Evolutionary conservation across 345 rosid genomes (phyloP).

Genomic region (Noccaea caerulescens): DNA sequence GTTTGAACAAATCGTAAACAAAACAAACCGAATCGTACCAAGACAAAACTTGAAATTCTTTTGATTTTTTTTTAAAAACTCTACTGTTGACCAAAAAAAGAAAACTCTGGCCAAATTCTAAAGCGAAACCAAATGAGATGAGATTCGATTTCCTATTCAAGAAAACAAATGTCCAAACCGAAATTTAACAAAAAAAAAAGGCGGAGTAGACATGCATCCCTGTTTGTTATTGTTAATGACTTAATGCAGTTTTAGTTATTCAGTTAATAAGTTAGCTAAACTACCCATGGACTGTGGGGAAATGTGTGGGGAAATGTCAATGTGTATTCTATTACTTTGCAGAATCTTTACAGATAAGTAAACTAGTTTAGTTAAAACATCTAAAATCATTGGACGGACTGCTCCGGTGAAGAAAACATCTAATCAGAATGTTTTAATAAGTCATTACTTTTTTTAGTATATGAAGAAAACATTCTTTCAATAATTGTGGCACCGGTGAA

Average conservation of each 20-base stretch:
- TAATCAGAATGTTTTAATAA: not conserved
- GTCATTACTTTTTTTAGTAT: not conserved
- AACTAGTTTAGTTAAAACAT: not conserved
- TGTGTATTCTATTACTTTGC: slow-evolving; percentile 8
- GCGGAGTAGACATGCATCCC: not conserved
- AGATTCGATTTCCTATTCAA: too few relatives aligned
- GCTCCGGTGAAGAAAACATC: not conserved
- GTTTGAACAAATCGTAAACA: not conserved
- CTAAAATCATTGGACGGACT: slow-evolving; percentile 14
- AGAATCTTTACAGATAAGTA: slow-evolving; percentile 7
- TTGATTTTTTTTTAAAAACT: too few relatives aligned
- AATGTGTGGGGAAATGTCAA: slow-evolving; percentile 20
- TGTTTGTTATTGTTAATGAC: slow-evolving; percentile 5
- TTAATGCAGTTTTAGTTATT: slow-evolving; percentile 11
- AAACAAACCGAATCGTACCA: not conserved
- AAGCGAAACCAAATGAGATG: too few relatives aligned
- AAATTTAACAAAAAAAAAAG: too few relatives aligned
- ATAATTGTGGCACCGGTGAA: slow-evolving; percentile 42
- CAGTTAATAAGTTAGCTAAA: slow-evolving; percentile 2
- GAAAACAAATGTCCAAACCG: too few relatives aligned
- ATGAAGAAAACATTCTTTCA: slow-evolving; percentile 1
- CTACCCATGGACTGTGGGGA: not conserved
- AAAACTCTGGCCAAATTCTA: too few relatives aligned
- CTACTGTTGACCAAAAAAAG: too few relatives aligned
- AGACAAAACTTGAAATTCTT: not conserved